Base-by-base conservation (phyloP, 495 filamentous ascomycete species). In the Podospora sp. region DNA sequence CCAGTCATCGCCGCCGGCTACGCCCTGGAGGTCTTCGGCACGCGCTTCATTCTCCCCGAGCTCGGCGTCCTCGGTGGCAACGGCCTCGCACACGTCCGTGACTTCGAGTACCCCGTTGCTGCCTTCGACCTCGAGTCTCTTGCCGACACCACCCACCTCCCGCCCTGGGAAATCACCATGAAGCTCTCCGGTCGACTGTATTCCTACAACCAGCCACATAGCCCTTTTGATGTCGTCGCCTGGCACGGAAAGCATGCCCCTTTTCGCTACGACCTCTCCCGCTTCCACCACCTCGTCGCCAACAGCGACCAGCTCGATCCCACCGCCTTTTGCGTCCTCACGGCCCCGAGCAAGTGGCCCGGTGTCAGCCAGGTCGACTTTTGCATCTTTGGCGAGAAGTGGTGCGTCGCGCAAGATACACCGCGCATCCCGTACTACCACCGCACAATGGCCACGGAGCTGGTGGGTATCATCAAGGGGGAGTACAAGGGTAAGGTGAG, bases 191-290 rank as follows among this genome's bases (percentile, higher is more conserved):
- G 89, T 67, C 82, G 83, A 27, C 84, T 91, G 58, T 88, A 86
- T 77, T 78, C 82, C 0, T 88, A 87, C 14, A 80, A 82, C 61
- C 90, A 91, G 76, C 74, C 79, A 11, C 88, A 91, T 76, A 89
- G 86, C 0, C 90, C 90, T n/a, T 92, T 91, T 75, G 89, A 92
- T 67, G 82, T 92, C 4, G 90, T 91, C n/a, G 87, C 89, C 18
- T 92, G 90, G 90, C 90, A 91, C 70, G 85, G 86, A 50, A 72
- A 51, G 66, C 91, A 90, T 75, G 89, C 89, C 65, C 90, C 90
- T 0, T 92, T 87, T 82, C 91, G 92, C 72, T 93, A 93, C 78
- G 90, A 92, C 72, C 83, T 92, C 0, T 86, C 85, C 2, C 87
- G 87, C 58, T 93, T 93, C 82, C 87, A 85, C 74, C 87, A 89